Base-by-base conservation (phyloP, 176 grass and related monocot species). In the Cenchrus americanus region DNA sequence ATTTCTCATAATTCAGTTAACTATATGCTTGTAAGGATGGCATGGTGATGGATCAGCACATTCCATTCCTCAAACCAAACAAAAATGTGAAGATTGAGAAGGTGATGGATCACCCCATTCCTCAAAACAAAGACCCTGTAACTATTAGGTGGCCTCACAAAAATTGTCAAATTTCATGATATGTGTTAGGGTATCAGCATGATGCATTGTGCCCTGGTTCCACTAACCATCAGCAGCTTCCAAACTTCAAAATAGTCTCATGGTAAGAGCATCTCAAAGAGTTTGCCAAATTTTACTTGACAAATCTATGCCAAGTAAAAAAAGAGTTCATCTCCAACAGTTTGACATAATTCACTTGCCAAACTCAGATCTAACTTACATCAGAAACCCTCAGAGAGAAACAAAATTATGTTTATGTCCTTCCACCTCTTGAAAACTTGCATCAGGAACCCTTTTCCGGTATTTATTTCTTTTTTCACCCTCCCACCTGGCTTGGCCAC, bases 161-260 rank as follows among this genome's bases (percentile, higher is more conserved):
- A 19, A 19, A 8, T 54, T 69, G 50, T 89, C 15, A 80, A 84
- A 11, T 69, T 18, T 3, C 46, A 53, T 42, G 57, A 70, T 49
- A 53, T 3, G 47, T 50, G n/a, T 22, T n/a, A 44, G 37, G 55
- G 19, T 73, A 19, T 67, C 57, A 51, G 37, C 63, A 70, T 42
- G n/a, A 15, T 86, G 54, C 21, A 60, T 61, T 82, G 10, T 82
- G 10, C 22, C 76, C 21, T n/a, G 34, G 48, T 21, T 73, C 14
- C 23, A 47, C 55, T 23, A 18, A 37, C 8, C 48, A 21, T 62
- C n/a, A 44, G 66, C 61, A 55, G 9, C 52, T 49, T 11, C 5
- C 34, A 43, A 54, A 10, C 32, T 55, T 57, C 10, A 66, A 66
- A 63, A 37, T 83, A 19, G 30, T 80, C 73, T n/a, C 42, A 26